Evolutionary conservation across 202 grass and related monocot genomes (phyloP).

Genomic region (Alloteropsis angusta): DNA sequence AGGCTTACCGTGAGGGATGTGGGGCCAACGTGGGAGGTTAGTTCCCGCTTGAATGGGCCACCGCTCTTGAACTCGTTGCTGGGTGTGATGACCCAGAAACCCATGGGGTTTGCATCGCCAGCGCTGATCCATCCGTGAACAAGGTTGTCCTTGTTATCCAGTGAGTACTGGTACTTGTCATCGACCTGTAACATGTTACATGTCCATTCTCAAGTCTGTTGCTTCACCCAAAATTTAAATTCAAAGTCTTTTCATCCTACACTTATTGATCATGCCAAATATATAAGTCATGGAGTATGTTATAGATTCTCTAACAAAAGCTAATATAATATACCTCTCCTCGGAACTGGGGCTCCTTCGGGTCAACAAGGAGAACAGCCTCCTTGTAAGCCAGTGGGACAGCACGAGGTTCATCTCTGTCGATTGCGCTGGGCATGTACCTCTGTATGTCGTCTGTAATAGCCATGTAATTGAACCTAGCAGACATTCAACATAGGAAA

Average conservation of each 20-base stretch:
- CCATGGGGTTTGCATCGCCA: slow-evolving; percentile 19
- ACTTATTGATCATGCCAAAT: neutral
- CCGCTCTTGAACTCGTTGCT: slow-evolving; percentile 78
- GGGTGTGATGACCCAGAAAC: slow-evolving; percentile 84
- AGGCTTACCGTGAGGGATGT: slow-evolving; percentile 51
- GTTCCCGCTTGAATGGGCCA: slow-evolving; percentile 56
- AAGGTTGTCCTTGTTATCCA: slow-evolving; percentile 57
- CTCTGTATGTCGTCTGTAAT: slow-evolving; percentile 58
- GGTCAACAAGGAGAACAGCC: slow-evolving; percentile 53
- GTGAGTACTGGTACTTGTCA: slow-evolving; percentile 80
- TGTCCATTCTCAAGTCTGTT: neutral
- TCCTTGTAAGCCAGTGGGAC: slow-evolving; percentile 62
- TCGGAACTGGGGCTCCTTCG: slow-evolving; percentile 38
- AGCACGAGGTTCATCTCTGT: slow-evolving; percentile 25
- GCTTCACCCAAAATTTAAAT: neutral
- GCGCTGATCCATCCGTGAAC: slow-evolving; percentile 75
- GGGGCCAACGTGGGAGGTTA: slow-evolving; percentile 79
- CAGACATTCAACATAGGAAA: neutral
- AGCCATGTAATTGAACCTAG: slow-evolving; percentile 68
- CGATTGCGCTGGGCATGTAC: slow-evolving; percentile 45
- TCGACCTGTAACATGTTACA: slow-evolving; percentile 43
- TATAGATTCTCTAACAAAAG: neutral
- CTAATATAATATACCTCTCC: slow-evolving; percentile 30
- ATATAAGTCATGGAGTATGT: neutral
- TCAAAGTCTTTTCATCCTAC: neutral